Evolutionary conservation across 352 stramenopile genomes (phyloP), one percentile per base, ranked within the genome.

Genomic region (Pythium rishiriense): DNA sequence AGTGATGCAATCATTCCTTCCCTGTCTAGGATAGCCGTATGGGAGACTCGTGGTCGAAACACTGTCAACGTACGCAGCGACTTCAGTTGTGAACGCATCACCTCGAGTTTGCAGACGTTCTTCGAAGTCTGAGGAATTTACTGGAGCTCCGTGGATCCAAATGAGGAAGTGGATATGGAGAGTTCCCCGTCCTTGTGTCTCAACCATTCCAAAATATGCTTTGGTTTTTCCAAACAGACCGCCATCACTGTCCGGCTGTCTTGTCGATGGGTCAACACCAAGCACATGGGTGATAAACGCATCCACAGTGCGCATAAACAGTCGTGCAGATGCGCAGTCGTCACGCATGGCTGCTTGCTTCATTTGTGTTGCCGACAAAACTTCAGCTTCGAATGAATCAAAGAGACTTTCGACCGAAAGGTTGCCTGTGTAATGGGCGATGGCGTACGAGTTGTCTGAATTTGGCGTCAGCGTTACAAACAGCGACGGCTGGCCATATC

Each of bases 401-500:
- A 65, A 65, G 8, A 64, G 31, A 2, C 3, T 58, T 12, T 51
- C 47, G 6, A 65, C 58, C 12, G 58, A 65, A 19, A 58, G 45
- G 5, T 45, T 51, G 1, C 58, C 47, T 4, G 58, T 33, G 26
- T 65, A 65, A 26, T 65, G 58, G 0, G 58, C 47, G 21, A 65
- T 58, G 1, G 47, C 58, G 33, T 58, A 65, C 12, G 61, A 62
- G 33, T 57, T 62, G 43, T 68, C 61, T 12, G 61, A 39, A 11
- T 68, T 68, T 0, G 61, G 61, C 2, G 61, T 51, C 4, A 68
- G 21, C 19, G 61, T 68, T 0, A 68, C 61, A 25, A 68, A 68
- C 19, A 68, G 21, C 22, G 61, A 62, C 24, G 61, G 43, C 26
- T 68, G 43, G 2, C 50, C 61, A 35, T 42, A 62, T 0, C 56